These are phyloP conservation scores for Diutina sp. DNA, from an alignment of 1,139 yeast species.

Conservation along the genomic window DNA sequence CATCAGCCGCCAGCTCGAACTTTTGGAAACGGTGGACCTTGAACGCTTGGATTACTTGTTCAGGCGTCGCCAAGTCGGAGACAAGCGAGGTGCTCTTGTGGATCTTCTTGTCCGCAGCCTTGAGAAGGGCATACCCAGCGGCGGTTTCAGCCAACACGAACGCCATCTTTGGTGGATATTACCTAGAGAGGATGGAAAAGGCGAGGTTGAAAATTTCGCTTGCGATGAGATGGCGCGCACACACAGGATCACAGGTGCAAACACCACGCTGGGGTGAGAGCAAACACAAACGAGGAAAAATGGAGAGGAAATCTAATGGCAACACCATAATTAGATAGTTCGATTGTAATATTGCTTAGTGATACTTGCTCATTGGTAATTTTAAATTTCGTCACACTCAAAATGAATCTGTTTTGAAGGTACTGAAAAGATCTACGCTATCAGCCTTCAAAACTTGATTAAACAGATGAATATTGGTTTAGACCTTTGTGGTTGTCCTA, in stretches of 20 bases:
- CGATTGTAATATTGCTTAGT: no score
- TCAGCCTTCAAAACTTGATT: no score
- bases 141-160: slow-evolving; percentile 95
- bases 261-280: background rate
- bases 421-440: no score
- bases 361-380: no score
- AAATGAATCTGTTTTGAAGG: no score
- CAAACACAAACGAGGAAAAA: background rate
- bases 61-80: slow-evolving; percentile 72
- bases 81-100: slow-evolving; percentile 69
- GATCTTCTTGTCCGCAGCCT: slow-evolving; percentile 95
- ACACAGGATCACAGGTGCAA: background rate
- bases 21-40: slow-evolving; percentile 93
- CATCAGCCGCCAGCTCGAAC: slow-evolving; percentile 88
- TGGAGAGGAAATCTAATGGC: background rate
- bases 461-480: no score
- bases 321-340: no score
- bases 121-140: slow-evolving; percentile 95
- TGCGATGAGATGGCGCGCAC: slow-evolving; percentile 2
- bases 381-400: no score
- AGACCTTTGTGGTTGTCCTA: no score
- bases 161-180: slow-evolving; percentile 44
- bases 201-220: background rate
- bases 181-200: slow-evolving; percentile 1
- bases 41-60: slow-evolving; percentile 67